Evolutionary conservation across 1,284 basidiomycete species (phyloP).

Genomic region (Ceraceosorus guamensis): DNA sequence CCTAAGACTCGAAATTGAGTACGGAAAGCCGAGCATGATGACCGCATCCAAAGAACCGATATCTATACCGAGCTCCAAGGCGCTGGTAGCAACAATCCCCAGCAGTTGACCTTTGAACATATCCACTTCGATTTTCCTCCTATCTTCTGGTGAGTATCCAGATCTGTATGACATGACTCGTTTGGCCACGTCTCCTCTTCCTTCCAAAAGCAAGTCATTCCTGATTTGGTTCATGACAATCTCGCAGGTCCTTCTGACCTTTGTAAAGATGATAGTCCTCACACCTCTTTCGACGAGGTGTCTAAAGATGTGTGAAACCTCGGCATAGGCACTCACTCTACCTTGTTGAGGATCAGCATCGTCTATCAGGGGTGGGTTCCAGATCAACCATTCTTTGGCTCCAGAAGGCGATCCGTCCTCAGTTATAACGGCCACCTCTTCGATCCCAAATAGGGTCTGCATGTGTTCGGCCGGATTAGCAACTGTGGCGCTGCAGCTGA

Average conservation of each 20-base stretch:
- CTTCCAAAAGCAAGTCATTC: slow-evolving; percentile 65
- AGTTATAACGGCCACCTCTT: slow-evolving; percentile 64
- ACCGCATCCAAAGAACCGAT: slow-evolving; percentile 82
- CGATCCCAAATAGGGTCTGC: slow-evolving; percentile 52
- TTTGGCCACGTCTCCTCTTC: slow-evolving; percentile 67
- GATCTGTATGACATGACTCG: slow-evolving; percentile 78
- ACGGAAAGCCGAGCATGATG: slow-evolving; percentile 79
- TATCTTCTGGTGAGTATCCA: slow-evolving; percentile 64
- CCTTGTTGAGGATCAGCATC: slow-evolving; percentile 58
- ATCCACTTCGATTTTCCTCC: slow-evolving; percentile 73
- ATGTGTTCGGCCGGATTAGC: slow-evolving; percentile 57
- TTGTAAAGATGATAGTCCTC: slow-evolving; percentile 78
- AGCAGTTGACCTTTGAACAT: slow-evolving; percentile 75
- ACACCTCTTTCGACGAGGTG: slow-evolving; percentile 74
- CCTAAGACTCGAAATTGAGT: slow-evolving; percentile 57
- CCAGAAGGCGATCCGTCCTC: slow-evolving; percentile 79
- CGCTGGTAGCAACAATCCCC: slow-evolving; percentile 81
- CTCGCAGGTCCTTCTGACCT: slow-evolving; percentile 76
- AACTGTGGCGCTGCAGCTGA: slow-evolving; percentile 85
- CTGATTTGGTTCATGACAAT: slow-evolving; percentile 72
- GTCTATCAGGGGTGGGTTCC: slow-evolving; percentile 62
- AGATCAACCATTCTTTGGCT: slow-evolving; percentile 55
- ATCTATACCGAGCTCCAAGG: slow-evolving; percentile 82
- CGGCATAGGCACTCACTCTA: slow-evolving; percentile 59
- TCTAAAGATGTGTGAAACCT: slow-evolving; percentile 69